Evolutionary conservation across 352 stramenopile genomes (phyloP), one percentile per base, ranked within the genome.

Genomic region (Phytophthora pistaciae): DNA sequence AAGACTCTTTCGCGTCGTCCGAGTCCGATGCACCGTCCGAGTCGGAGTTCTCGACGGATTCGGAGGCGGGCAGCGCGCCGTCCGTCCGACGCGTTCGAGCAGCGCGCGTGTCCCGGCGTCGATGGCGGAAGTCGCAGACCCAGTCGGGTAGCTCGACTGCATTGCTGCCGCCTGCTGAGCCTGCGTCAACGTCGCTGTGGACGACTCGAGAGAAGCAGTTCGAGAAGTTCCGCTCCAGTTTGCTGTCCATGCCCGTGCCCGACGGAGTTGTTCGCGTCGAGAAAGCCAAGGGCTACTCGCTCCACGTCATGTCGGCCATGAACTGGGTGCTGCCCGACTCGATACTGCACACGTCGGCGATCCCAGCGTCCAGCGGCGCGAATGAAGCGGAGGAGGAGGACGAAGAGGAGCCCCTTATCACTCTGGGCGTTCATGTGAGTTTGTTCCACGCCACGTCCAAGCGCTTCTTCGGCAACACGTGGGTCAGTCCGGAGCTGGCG

Each of bases 391-490:
- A 74, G 74, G 69, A 79, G 36, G 74, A 79, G 5, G 73, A 85
- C 3, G 74, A 87, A 36, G 78, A 82, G 11, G 74, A 91, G 18
- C 75, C 84, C 1, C 56, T 89, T 1, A 64, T 93, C 20, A 91
- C 89, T 7, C 74, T 96, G 16, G 86, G 90, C 11, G 79, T 95
- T 0, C 90, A 97, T 27, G 80, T 98, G 62, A 97, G 90, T 58
- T 85, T 98, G 55, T 98, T 98, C 69, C 93, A 98, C 61, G 60
- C 80, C 1, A 36, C 71, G 2, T 89, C 88, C 0, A 93, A 92
- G 67, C 83, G 92, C 11, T 98, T 98, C 74, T 98, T 98, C 66
- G 95, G 95, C 3, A 98, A 96, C 42, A 98, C 95, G 40, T 98
- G 89, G 89, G 90, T 89, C 3, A 95, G 81, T 57, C 82, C 87